Evolutionary conservation across 371 early-diverging fungal genomes (phyloP).

Genomic region (Chytridiales sp.): DNA sequence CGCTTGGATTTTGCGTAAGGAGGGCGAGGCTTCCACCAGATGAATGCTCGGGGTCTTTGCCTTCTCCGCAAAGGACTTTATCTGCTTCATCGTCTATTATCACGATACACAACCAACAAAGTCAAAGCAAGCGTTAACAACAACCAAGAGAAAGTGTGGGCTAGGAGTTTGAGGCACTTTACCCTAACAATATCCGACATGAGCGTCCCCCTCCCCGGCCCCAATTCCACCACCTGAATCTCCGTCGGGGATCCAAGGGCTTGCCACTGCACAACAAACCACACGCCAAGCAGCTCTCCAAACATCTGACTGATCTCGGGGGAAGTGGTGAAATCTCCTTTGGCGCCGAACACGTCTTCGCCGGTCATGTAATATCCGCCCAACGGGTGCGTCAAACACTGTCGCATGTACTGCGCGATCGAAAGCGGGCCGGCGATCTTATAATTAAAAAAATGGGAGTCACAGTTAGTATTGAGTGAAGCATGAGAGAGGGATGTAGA

Average conservation of each 20-base stretch:
- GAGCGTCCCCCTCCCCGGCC: constrained; percentile 93
- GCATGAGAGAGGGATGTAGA: background rate
- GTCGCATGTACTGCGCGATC: constrained; percentile 84
- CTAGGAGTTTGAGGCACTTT: too few species aligned
- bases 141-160: too few species aligned
- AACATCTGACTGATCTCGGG: constrained; percentile 97
- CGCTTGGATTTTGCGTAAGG: constrained; percentile 68
- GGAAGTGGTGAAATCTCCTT: constrained; percentile 93
- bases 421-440: constrained; percentile 79
- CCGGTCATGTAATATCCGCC: constrained; percentile 92
- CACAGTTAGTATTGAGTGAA: background rate
- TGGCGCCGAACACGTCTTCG: constrained; percentile 89
- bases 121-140: too few species aligned
- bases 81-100: too few species aligned
- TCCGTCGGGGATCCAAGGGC: constrained; percentile 46
- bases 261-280: constrained; percentile 76
- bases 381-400: constrained; percentile 81
- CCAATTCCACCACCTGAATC: constrained; percentile 82
- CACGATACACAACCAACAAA: too few species aligned
- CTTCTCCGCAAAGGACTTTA: too few species aligned
- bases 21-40: constrained; percentile 82
- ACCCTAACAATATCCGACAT: constrained; percentile 82
- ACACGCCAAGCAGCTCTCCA: constrained; percentile 87
- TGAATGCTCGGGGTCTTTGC: constrained; percentile 66
- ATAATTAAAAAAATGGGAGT: too few species aligned